Conservation (phyloP, 345 rosid genomes). For the Jatropha curcas region DNA sequence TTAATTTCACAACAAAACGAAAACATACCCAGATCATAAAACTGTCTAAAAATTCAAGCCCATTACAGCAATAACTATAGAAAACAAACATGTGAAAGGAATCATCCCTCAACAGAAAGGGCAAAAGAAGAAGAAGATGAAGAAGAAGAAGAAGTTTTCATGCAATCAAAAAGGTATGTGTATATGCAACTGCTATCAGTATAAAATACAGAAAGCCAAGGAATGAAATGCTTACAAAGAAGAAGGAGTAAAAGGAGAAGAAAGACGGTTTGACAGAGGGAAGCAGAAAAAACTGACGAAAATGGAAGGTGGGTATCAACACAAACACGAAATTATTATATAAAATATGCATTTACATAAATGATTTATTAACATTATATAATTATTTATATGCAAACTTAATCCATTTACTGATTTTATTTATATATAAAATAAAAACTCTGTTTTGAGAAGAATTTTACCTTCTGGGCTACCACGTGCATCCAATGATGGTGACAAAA, state of each 20-base stretch:
- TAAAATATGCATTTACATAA: conserved; percentile 1
- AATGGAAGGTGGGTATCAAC: conserved; percentile 34
- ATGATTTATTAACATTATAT: not conserved
- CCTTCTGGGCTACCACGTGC: conserved; percentile 68
- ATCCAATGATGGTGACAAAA: conserved; percentile 54
- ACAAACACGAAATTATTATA: conserved; percentile 17
- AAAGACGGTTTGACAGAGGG: conserved; percentile 22
- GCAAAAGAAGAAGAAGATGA: not conserved
- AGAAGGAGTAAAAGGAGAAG: conserved; percentile 19
- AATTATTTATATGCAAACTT: not conserved
- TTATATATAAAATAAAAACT: not conserved
- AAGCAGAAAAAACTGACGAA: conserved; percentile 35
- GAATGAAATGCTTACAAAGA: conserved; percentile 29
- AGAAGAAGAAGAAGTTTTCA: conserved; percentile 21
- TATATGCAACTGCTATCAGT: conserved; percentile 1
- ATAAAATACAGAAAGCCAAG: not conserved
- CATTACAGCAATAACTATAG: conserved; percentile 23
- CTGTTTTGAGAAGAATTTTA: conserved; percentile 21
- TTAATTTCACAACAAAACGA: conserved; percentile 20
- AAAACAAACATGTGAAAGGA: not conserved
- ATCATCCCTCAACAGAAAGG: not conserved
- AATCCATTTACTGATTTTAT: conserved; percentile 5
- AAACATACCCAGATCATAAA: conserved; percentile 42
- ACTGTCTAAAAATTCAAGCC: conserved; percentile 21
- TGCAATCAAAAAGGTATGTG: conserved; percentile 13